Evolutionary conservation across 78 protist species (phyloP).

Genomic region (Tieghemostelium lacteum): DNA sequence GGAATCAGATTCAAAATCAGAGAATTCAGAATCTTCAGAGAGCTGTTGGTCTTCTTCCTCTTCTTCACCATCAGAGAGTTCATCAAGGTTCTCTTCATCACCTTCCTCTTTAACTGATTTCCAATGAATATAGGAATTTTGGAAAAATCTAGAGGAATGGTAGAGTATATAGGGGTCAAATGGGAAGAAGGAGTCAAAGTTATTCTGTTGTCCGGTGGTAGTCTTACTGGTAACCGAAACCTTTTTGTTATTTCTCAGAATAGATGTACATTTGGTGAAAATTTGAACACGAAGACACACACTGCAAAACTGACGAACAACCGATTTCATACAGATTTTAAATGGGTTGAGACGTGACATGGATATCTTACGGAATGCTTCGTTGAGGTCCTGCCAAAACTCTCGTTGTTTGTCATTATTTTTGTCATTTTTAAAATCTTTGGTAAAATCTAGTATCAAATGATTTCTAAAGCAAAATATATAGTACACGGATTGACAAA

Average conservation of each 20-base stretch:
- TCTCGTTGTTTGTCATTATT: conserved; percentile 45
- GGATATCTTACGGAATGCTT: conserved; percentile 48
- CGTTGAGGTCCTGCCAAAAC: conserved; percentile 68
- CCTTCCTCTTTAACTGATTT: conserved; percentile 46
- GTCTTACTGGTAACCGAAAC: conserved; percentile 16
- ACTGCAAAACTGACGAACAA: conserved; percentile 65
- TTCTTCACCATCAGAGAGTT: conserved; percentile 22
- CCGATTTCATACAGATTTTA: conserved; percentile 49
- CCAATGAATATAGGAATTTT: conserved; percentile 35
- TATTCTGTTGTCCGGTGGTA: background rate
- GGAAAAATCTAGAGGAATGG: conserved; percentile 6
- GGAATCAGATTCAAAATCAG: conserved; percentile 34
- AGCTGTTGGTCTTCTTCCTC: conserved; percentile 22
- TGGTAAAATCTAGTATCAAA: conserved; percentile 30
- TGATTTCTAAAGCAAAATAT: conserved; percentile 61
- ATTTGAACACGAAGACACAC: conserved; percentile 70
- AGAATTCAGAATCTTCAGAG: conserved; percentile 51
- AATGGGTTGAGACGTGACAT: conserved; percentile 56
- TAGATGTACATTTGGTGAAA: conserved; percentile 53
- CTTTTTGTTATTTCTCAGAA: conserved; percentile 41
- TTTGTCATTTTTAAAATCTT: conserved; percentile 19
- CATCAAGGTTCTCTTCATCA: conserved; percentile 62
- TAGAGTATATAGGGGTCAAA: conserved; percentile 65
- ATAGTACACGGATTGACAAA: conserved; percentile 61
- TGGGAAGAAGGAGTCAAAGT: conserved; percentile 74